Percentiles rank a stretch among this genome's conserved stretches.
Evolutionary conservation across 441 rosid species (phyloP).

Genomic region (Pelargonium fulgidum): DNA sequence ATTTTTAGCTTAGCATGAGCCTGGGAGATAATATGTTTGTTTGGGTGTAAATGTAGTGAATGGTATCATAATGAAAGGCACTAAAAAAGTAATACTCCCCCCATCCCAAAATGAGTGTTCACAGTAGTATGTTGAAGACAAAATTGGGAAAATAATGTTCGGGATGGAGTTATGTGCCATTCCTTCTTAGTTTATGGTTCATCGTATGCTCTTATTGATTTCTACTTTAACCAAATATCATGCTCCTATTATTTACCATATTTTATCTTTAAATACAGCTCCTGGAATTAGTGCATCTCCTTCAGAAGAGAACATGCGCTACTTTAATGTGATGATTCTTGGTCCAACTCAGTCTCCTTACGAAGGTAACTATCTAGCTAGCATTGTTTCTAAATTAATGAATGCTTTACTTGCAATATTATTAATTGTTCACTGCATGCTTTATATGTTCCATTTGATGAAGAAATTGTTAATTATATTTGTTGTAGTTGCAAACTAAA

Average conservation of each 20-base stretch:
- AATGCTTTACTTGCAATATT: neutral
- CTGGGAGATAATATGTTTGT: neutral
- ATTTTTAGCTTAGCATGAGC: neutral
- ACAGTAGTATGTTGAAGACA: neutral
- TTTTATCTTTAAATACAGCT: constrained; percentile 33
- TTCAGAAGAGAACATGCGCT: constrained; percentile 93
- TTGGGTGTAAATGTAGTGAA: neutral
- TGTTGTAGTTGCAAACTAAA: neutral
- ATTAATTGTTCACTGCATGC: neutral
- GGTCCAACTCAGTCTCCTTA: constrained; percentile 98
- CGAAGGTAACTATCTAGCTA: constrained; percentile 48
- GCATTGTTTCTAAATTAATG: constrained; percentile 48
- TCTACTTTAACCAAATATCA: constrained; percentile 65
- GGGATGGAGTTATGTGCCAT: neutral
- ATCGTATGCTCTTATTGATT: neutral
- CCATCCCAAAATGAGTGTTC: no score
- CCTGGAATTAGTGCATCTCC: constrained; percentile 98
- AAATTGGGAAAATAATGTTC: neutral
- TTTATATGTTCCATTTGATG: neutral
- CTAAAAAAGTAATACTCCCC: neutral
- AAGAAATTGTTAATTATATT: neutral
- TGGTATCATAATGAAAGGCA: neutral
- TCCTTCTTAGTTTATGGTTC: constrained; percentile 1
- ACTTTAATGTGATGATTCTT: constrained; percentile 95
- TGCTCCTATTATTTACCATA: no score